phyloP scores from a whole-genome alignment of 495 filamentous ascomycete genomes.

The Extremus antarcticus region DNA sequence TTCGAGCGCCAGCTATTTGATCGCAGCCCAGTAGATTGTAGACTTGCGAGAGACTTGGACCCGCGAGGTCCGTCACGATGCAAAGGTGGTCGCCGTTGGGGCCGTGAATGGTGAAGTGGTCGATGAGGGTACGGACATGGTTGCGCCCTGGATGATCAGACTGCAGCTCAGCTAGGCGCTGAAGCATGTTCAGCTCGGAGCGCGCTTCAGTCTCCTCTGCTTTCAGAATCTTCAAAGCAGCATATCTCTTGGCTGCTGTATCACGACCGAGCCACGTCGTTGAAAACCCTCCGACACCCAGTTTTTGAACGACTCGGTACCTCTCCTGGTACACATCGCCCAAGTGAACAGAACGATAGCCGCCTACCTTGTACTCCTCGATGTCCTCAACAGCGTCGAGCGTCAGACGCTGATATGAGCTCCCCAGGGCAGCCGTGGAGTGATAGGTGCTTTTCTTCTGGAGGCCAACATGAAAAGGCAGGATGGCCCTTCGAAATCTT shows the following conservation, averaged over 20 bases:
- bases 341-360: conserved; percentile 13
- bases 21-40: conserved; percentile 1
- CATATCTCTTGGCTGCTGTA: conserved; percentile 11
- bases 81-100: conserved; percentile 31
- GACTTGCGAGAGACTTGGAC: conserved; percentile 22
- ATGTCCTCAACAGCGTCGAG: conserved; percentile 10
- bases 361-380: conserved; percentile 12
- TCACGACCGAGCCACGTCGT: conserved; percentile 16
- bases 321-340: conserved; percentile 2
- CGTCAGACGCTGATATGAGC: too few species aligned
- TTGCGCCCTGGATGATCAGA: conserved; percentile 9
- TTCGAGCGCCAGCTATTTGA: background rate
- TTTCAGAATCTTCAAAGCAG: conserved; percentile 30
- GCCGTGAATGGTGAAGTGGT: conserved; percentile 26
- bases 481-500: too few species aligned
- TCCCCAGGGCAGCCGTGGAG: too few species aligned
- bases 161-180: background rate
- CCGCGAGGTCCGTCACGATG: conserved; percentile 28
- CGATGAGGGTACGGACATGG: conserved; percentile 18
- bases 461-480: too few species aligned
- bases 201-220: conserved; percentile 13
- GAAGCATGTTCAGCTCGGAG: background rate
- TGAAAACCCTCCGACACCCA: conserved; percentile 13
- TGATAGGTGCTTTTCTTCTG: too few species aligned
- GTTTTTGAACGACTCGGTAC: conserved; percentile 12